Evolutionary conservation across 1,284 basidiomycete species (phyloP), one percentile per base, ranked within the genome.

Genomic region (Leccinum subrobustum): DNA sequence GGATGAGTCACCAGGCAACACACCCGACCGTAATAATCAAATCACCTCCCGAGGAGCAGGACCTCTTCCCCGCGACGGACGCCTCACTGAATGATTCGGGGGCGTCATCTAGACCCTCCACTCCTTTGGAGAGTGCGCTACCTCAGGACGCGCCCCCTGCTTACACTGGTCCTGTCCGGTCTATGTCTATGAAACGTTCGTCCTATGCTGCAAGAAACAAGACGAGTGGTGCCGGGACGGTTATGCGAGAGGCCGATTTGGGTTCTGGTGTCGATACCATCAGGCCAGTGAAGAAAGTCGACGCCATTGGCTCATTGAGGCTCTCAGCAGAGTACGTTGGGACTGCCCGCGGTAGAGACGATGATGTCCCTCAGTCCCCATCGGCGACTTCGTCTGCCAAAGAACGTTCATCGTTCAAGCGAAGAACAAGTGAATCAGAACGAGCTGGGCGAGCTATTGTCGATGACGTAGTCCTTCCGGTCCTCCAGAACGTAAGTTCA

Each of bases 231-330:
- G 76, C 85, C 48, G 95, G 94, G 3, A 95, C 93, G 0, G 79
- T 94, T 1, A 78, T 96, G 64, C 83, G 82, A 37, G 88, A 88
- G 65, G 93, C 87, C 6, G 93, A 96, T 74, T 74, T 96, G 7
- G 93, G 93, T 6, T 89, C 82, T 61, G 93, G 93, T 1, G 81
- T 92, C 52, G 92, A 92, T 67, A 96, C 95, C 1, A 92, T 97
- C 67, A 84, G 95, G 60, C 95, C 95, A 0, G 88, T 96, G 64
- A 96, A 96, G 80, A 93, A 93, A 70, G 87, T 96, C 23, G 93
- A 97, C 71, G 83, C 88, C 1, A 79, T 82, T 4, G 87, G 88
- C 11, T 93, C 92, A 1, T 76, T 94, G n/a, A 80, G 88, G 61
- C 73, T 93, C 42, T 95, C 93, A 6, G 81, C 86, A 18, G 93